A percentile compares a stretch with the other conserved stretches of the same genome.
These are phyloP conservation scores for Leishmania aethiopica DNA, from an alignment of 208 protist genomes.

Conservation along the genomic window DNA sequence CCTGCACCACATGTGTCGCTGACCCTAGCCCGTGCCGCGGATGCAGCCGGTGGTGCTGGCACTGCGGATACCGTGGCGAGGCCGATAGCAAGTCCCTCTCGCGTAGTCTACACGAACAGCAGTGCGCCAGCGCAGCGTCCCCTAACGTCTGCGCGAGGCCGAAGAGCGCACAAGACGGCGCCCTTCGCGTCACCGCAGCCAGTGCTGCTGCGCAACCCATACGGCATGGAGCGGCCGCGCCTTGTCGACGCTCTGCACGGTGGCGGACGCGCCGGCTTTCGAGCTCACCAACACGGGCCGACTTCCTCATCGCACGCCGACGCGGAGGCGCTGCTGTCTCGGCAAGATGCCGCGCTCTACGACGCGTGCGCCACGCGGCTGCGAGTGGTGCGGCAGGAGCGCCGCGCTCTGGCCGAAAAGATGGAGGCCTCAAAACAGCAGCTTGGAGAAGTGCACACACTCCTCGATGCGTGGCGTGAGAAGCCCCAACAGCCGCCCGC, in stretches of 20 bases:
- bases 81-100: not conserved
- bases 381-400: constrained; percentile 13
- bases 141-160: not conserved
- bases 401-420: not conserved
- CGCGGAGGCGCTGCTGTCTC: not conserved
- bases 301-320: not conserved
- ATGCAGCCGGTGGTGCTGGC: not conserved
- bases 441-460: not conserved
- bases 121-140: not conserved
- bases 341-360: constrained; percentile 5
- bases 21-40: not conserved
- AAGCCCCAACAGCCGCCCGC: not conserved
- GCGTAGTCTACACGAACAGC: not conserved
- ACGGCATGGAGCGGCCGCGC: not conserved
- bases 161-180: not conserved
- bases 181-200: not conserved
- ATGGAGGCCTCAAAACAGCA: not conserved
- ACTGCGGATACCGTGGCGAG: not conserved
- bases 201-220: constrained; percentile 11
- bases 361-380: constrained; percentile 8
- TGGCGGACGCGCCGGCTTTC: not conserved
- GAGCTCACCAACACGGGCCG: not conserved
- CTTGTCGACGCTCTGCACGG: not conserved
- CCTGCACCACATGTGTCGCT: not conserved
- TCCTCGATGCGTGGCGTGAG: not conserved